A percentile compares a stretch with the other conserved stretches of the same genome.
Conservation (phyloP, 257 asterid genomes). For the Solanum megistacrolobum region DNA sequence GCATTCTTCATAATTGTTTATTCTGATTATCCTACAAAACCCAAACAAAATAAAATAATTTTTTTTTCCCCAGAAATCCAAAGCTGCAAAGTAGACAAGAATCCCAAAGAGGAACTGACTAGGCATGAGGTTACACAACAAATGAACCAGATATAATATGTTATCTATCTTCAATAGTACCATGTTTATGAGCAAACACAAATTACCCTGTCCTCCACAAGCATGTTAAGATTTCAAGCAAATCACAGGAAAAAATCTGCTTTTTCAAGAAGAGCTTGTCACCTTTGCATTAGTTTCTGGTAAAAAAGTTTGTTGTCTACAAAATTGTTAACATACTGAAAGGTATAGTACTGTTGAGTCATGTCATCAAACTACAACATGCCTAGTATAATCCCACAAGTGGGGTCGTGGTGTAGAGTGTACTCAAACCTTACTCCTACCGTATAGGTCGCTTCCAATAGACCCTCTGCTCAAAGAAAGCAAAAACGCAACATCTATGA, state of each 20-base stretch:
- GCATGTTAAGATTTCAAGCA: not conserved
- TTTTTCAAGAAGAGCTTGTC: not conserved
- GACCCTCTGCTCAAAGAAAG: not conserved
- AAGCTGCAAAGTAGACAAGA: not conserved
- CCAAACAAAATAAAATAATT: not conserved
- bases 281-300: not conserved
- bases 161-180: not conserved
- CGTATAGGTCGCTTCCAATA: not conserved
- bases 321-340: not conserved
- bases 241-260: not conserved
- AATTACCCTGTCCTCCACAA: not conserved
- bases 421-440: not conserved
- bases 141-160: not conserved
- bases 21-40: not conserved
- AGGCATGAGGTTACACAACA: not conserved
- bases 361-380: not conserved
- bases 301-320: not conserved
- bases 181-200: not conserved
- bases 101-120: not conserved
- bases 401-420: not conserved
- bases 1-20: conserved; percentile 41
- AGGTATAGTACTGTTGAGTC: not conserved
- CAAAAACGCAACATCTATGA: not conserved
- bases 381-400: not conserved
- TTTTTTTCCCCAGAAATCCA: not conserved